phyloP scores from a whole-genome alignment of 441 rosid genomes.

The Populus hybrid region DNA sequence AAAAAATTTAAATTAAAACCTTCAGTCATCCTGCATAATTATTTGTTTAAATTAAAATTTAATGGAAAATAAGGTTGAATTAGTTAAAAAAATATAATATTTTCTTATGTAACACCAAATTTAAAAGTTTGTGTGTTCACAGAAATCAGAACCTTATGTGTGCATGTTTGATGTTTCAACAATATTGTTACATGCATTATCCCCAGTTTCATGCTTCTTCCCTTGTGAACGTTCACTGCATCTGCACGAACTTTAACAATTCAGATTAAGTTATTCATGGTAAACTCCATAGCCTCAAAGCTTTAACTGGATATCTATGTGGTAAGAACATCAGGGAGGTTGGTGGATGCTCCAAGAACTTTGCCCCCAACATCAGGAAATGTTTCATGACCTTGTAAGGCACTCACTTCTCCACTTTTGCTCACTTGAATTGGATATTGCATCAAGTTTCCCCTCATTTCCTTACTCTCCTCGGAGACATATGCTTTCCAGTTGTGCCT shows the following conservation, averaged over 20 bases:
- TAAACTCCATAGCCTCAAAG: neutral
- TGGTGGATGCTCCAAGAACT: conserved; percentile 56
- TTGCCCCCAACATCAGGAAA: conserved; percentile 72
- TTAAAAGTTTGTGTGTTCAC: neutral
- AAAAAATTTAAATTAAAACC: no score
- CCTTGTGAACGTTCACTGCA: neutral
- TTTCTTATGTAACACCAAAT: neutral
- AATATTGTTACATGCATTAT: no score
- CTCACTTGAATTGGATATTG: conserved; percentile 46
- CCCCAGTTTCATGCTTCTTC: no score
- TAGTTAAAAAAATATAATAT: no score
- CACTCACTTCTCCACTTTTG: conserved; percentile 35
- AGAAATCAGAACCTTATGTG: neutral
- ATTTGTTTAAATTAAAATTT: no score
- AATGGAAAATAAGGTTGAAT: no score
- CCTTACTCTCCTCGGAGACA: conserved; percentile 28
- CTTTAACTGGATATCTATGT: conserved; percentile 21
- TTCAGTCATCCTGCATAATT: no score
- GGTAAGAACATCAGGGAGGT: conserved; percentile 59
- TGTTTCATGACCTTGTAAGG: conserved; percentile 38
- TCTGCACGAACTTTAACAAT: neutral
- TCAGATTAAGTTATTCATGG: neutral
- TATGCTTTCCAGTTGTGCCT: conserved; percentile 45
- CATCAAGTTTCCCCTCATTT: conserved; percentile 73
- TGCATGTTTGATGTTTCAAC: no score